Evolutionary conservation across 2,329 filamentous ascomycete genomes (phyloP), one percentile per base, ranked within the genome.

Genomic region (Xylaria sp.): DNA sequence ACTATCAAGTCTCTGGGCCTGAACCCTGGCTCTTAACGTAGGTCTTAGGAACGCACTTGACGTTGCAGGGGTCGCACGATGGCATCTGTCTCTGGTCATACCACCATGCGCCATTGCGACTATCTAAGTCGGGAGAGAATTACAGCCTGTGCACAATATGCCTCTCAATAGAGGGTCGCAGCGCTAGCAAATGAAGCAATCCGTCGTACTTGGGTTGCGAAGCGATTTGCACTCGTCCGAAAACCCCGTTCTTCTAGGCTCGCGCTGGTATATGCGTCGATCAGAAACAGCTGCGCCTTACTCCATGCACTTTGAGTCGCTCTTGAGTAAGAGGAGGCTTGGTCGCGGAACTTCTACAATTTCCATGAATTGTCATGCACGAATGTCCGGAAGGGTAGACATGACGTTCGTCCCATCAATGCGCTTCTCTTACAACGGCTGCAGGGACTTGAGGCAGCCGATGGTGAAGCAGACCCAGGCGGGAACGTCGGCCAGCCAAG

Each of bases 381-480:
- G 25, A n/a, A 2, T 12, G 20, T 44, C 25, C 23, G 3, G 18
- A 10, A 31, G 54, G 31, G 34, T 37, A 37, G 39, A 39, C 10
- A 15, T 12, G 5, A 46, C 9, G 2, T 20, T 6, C 25, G 15
- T 12, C 2, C 34, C 34, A 46, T 13, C 12, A 44, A 1, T 20
- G 34, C 12, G 2, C 5, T 25, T 44, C 34, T 54, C n/a, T 54
- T 58, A 70, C n/a, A 65, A 34, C 6, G 73, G 66, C 61, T 73
- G 74, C 12, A 79, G 55, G 9, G 73, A 76, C 63, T 75, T 74
- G 48, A 77, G 57, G 28, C 72, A 70, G 20, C 75, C 76, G 23
- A 79, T 52, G 5, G 72, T 63, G 57, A 80, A 80, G 66, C 76
- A 79, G 3, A 75, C 31, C 78, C 78, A 80, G 1, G 76, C 73